Evolutionary conservation across 2,329 filamentous ascomycete species (phyloP).

Genomic region (Cladosporium sp.): DNA sequence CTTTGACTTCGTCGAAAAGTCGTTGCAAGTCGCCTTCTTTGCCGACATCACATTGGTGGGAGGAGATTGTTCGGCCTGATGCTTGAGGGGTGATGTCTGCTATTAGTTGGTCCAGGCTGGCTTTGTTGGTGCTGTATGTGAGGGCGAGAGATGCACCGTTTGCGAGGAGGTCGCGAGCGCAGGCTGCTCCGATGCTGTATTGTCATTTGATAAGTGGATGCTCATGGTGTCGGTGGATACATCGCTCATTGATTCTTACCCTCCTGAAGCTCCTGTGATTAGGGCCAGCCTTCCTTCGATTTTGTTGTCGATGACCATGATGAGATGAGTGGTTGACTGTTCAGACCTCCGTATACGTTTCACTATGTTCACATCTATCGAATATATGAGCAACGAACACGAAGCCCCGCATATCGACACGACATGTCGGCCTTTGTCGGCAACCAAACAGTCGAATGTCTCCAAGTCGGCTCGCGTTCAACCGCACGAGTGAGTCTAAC

Average conservation of each 20-base stretch:
- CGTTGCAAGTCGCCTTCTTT: constrained; percentile 53
- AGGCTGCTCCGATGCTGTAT: constrained; percentile 60
- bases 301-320: constrained; percentile 35
- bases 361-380: background rate
- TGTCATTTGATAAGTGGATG: constrained; percentile 4
- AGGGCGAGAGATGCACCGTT: constrained; percentile 58
- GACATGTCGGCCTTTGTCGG: constrained; percentile 1
- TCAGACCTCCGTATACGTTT: background rate
- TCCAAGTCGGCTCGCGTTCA: background rate
- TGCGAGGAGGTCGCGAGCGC: constrained; percentile 56
- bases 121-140: constrained; percentile 57
- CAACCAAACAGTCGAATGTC: background rate
- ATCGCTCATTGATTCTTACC: constrained; percentile 42
- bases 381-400: background rate
- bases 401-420: background rate
- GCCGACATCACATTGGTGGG: constrained; percentile 60
- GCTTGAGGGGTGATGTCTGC: constrained; percentile 27
- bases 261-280: constrained; percentile 62
- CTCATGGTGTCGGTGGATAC: background rate
- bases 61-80: constrained; percentile 47
- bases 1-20: constrained; percentile 57
- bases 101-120: constrained; percentile 49
- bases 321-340: background rate
- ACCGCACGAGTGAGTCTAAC: background rate
- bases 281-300: constrained; percentile 57